Base-by-base conservation (phyloP, 441 rosid species). In the Arabidopsis hybrid region DNA sequence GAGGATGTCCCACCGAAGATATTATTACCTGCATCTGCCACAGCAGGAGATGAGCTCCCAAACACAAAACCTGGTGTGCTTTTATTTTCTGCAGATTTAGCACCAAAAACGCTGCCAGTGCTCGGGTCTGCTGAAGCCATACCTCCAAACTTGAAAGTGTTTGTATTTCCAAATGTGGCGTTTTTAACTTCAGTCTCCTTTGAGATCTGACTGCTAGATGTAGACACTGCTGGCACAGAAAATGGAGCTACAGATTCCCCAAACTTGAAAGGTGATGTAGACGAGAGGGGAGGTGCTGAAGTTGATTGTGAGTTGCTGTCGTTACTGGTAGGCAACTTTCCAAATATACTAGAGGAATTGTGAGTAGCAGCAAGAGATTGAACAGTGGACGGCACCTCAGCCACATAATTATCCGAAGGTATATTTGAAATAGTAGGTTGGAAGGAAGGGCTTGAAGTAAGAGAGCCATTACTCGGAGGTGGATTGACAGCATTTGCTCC, bases 171-270 rank as follows among this genome's bases (percentile, higher is more conserved):
- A 59, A 71, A 67, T 46, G 65, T 65, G 1, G 80, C 47, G 32
- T 77, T 84, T 77, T 75, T 85, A 39, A 63, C 75, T 72, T 83
- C 81, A 53, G 79, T 53, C 74, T 82, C 91, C 64, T 78, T 81
- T 47, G 80, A 52, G 76, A 70, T 80, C 60, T 52, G 70, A 43
- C 63, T 75, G 58, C 75, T 42, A 65, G 77, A 47, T 62, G 78
- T 76, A 69, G 87, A 43, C 4, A 59, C 73, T 38, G 76, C 52
- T 34, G 84, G 74, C 55, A 46, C 60, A 63, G 85, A 46, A 68
- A 79, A 71, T 62, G 89, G 83, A 55, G 79, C 53, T 67, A 43
- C 69, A 65, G 89, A 29, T 42, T 85, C 81, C 26, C 83, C 87
- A 71, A 85, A 78, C 42, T 82, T 82, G 75, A 82, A 82, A 78